These are phyloP conservation scores for Paragyromitra xinjiangensis DNA, from an alignment of 495 filamentous ascomycete species.

Conservation along the genomic window DNA sequence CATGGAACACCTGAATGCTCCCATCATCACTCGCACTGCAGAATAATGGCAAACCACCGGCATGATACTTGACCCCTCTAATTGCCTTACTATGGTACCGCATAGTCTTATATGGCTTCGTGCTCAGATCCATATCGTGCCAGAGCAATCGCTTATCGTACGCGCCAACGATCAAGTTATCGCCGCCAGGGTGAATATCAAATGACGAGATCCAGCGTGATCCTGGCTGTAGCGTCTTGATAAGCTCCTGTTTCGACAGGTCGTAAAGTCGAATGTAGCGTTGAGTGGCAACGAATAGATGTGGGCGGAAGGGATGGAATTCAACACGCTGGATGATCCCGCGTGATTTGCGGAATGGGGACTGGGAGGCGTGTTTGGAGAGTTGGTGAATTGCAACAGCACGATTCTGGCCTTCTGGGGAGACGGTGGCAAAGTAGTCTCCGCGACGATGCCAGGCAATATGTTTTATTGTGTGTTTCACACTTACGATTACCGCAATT, in stretches of 20 bases:
- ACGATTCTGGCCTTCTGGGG: slow-evolving; percentile 74
- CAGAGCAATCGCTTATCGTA: slow-evolving; percentile 94
- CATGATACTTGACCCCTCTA: slow-evolving; percentile 84
- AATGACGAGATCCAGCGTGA: slow-evolving; percentile 94
- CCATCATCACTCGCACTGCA: slow-evolving; percentile 95
- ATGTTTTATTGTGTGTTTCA: slow-evolving; percentile 86
- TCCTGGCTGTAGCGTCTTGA: slow-evolving; percentile 91
- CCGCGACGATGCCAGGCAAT: slow-evolving; percentile 93
- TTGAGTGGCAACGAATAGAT: slow-evolving; percentile 96
- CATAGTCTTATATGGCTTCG: slow-evolving; percentile 91
- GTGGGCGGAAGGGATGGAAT: slow-evolving; percentile 91
- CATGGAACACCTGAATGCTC: slow-evolving; percentile 93
- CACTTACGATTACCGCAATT: slow-evolving; percentile 77
- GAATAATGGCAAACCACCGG: slow-evolving; percentile 83
- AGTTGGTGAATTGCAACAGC: slow-evolving; percentile 96
- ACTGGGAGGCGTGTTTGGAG: slow-evolving; percentile 91
- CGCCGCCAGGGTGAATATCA: slow-evolving; percentile 89
- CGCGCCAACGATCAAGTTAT: slow-evolving; percentile 90
- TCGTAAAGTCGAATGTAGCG: slow-evolving; percentile 92
- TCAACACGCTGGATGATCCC: slow-evolving; percentile 87
- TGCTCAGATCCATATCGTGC: slow-evolving; percentile 95
- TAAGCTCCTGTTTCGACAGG: slow-evolving; percentile 82
- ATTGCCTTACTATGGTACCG: slow-evolving; percentile 93
- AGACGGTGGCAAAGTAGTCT: slow-evolving; percentile 93
- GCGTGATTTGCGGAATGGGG: slow-evolving; percentile 86